Conservation (phyloP, 2,329 filamentous ascomycete species). For the Exophiala spinifera region DNA sequence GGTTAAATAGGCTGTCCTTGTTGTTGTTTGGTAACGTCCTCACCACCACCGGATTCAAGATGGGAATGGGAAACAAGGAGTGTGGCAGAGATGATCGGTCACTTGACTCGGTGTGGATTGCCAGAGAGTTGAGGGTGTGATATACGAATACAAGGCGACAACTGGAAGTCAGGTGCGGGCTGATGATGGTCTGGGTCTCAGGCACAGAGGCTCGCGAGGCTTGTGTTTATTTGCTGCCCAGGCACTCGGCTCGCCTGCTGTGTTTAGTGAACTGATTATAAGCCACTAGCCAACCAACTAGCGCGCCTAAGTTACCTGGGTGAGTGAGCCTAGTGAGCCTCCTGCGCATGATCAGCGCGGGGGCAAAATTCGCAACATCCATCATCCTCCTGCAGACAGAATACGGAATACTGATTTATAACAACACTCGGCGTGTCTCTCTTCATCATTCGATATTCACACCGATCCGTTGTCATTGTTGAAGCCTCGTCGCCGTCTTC, state of each 20-base stretch:
- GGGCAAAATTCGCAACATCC: background rate
- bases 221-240: background rate
- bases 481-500: background rate
- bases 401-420: background rate
- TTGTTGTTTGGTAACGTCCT: too few relatives aligned
- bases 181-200: background rate
- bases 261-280: background rate
- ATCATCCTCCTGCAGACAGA: background rate
- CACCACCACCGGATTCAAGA: too few relatives aligned
- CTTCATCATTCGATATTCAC: too few relatives aligned
- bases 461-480: too few relatives aligned
- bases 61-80: too few relatives aligned
- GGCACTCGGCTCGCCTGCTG: background rate
- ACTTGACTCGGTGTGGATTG: too few relatives aligned
- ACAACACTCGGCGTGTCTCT: background rate
- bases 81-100: too few relatives aligned
- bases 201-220: background rate
- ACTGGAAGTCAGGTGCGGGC: background rate
- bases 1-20: background rate
- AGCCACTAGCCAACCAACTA: too few relatives aligned
- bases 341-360: background rate
- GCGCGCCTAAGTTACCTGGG: too few relatives aligned
- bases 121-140: too few relatives aligned
- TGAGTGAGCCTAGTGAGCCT: too few relatives aligned
- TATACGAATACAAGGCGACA: background rate